A percentile compares a stretch with the other conserved stretches of the same genome.
Evolutionary conservation across 345 rosid genomes (phyloP).

Genomic region (Aquilaria yunnanensis): DNA sequence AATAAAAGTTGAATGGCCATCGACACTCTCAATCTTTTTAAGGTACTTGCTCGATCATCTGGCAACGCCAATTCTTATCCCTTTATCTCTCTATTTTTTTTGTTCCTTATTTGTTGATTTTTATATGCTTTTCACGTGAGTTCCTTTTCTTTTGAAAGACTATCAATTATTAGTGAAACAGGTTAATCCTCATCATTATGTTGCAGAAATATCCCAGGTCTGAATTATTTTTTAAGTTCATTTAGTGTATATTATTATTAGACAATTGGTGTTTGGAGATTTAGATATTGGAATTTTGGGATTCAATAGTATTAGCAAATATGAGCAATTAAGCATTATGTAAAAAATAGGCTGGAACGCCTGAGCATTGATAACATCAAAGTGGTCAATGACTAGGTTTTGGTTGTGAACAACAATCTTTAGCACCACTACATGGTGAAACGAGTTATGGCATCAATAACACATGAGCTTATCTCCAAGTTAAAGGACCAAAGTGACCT

Average conservation of each 20-base stretch:
- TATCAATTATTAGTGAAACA: constrained; percentile 79
- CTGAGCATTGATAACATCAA: too few relatives aligned
- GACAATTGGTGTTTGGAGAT: constrained; percentile 64
- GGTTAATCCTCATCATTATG: constrained; percentile 94
- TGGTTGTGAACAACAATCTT: too few relatives aligned
- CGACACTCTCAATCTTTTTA: constrained; percentile 77
- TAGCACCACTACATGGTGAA: too few relatives aligned
- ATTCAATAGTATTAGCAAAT: constrained; percentile 78
- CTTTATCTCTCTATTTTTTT: constrained; percentile 2
- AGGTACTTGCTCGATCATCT: constrained; percentile 28
- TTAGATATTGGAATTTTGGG: constrained; percentile 94
- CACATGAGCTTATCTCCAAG: too few relatives aligned
- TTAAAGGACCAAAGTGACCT: too few relatives aligned
- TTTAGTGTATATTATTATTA: background rate
- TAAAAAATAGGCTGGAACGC: background rate
- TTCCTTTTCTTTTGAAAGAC: constrained; percentile 40
- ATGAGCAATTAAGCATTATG: constrained; percentile 52
- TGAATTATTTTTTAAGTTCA: background rate
- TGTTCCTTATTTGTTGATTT: constrained; percentile 6
- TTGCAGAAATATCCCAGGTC: constrained; percentile 91
- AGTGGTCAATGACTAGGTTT: too few relatives aligned
- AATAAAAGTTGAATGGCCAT: constrained; percentile 95
- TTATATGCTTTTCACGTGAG: too few relatives aligned
- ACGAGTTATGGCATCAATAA: too few relatives aligned
- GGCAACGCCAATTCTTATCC: constrained; percentile 8